These are phyloP conservation scores for Macrophomina phaseolina DNA, from an alignment of 2,329 filamentous ascomycete genomes.

Conservation along the genomic window DNA sequence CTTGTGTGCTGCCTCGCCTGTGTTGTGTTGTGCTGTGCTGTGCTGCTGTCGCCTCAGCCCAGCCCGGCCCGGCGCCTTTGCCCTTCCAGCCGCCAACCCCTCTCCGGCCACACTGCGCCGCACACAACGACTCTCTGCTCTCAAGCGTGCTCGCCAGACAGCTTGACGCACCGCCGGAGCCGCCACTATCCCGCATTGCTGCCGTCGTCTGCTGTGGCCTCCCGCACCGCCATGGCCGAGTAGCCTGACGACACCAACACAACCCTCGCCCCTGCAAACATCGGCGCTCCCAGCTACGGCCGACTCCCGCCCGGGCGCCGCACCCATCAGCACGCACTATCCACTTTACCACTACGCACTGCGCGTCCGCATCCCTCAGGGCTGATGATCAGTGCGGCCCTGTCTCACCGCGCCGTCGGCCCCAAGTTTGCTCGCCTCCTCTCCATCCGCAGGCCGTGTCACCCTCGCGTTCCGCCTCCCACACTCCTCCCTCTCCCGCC, in stretches of 20 bases:
- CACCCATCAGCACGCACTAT: conserved; percentile 11
- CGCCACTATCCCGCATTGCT: background rate
- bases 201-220: background rate
- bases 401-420: conserved; percentile 25
- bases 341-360: background rate
- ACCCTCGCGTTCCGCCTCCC: conserved; percentile 33
- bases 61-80: background rate
- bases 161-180: background rate
- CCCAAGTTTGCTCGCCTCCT: conserved; percentile 28
- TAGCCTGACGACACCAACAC: conserved; percentile 17
- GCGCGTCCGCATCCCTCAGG: conserved; percentile 14
- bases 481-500: conserved; percentile 28
- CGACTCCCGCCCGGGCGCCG: conserved; percentile 3
- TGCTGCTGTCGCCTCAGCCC: conserved; percentile 13
- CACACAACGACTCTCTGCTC: conserved; percentile 9
- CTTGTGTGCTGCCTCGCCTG: conserved; percentile 13
- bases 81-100: conserved; percentile 22
- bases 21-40: background rate
- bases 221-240: conserved; percentile 8
- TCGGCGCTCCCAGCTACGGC: conserved; percentile 12
- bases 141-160: conserved; percentile 8
- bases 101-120: conserved; percentile 15
- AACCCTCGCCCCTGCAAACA: conserved; percentile 12
- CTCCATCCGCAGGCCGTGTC: conserved; percentile 32
- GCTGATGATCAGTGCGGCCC: conserved; percentile 27